phyloP scores from a whole-genome alignment of 345 rosid species.

The Turritis glabra region DNA sequence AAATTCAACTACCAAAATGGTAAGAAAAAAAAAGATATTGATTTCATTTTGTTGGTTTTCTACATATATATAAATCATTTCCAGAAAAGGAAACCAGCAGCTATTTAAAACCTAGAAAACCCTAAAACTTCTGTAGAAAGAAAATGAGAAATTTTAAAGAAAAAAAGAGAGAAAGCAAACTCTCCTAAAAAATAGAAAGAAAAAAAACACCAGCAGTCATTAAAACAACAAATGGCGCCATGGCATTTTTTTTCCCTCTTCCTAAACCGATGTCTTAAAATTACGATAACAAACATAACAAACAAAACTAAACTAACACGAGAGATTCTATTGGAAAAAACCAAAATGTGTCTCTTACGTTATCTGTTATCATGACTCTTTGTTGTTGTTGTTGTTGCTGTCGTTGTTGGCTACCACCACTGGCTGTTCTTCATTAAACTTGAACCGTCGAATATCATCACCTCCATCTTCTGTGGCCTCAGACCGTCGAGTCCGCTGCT shows the following conservation, averaged over 20 bases:
- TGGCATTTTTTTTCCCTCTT: background rate
- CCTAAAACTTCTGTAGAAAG: constrained; percentile 4
- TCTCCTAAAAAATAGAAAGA: background rate
- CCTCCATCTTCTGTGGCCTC: constrained; percentile 8
- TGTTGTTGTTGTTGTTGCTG: background rate
- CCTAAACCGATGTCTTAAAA: background rate
- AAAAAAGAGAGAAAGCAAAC: background rate
- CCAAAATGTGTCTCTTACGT: background rate
- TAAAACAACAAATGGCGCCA: background rate
- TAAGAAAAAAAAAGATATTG: background rate
- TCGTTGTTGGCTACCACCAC: constrained; percentile 1
- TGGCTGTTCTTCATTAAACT: background rate
- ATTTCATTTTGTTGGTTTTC: constrained; percentile 7
- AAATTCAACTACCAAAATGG: background rate
- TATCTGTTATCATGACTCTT: constrained; percentile 14
- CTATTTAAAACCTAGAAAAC: background rate
- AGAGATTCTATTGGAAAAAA: background rate
- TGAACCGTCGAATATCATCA: constrained; percentile 1
- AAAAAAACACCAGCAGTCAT: background rate
- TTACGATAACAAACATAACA: background rate
- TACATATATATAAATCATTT: constrained; percentile 6
- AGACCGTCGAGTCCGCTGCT: constrained; percentile 32
- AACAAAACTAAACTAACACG: background rate
- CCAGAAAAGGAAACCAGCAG: background rate
- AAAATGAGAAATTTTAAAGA: background rate